Conservation (phyloP, 805 yeast genomes). For the Kazachstania africana region DNA sequence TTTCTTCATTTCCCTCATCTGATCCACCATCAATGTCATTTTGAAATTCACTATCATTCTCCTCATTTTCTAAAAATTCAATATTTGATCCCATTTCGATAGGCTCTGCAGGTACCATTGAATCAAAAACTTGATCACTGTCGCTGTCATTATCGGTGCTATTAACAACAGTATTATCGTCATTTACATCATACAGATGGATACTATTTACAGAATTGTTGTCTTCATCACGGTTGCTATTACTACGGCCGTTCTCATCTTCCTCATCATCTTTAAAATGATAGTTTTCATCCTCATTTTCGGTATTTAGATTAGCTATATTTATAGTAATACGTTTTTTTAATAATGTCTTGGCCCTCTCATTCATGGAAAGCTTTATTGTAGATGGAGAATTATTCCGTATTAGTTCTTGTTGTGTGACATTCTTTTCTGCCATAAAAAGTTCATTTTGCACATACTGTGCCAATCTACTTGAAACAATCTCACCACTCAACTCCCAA, state of each 20-base stretch:
- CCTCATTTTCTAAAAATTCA: too few species aligned
- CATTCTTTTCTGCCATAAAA: slow-evolving; percentile 26
- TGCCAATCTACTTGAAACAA: slow-evolving; percentile 82
- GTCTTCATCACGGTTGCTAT: not conserved
- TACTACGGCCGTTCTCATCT: not conserved
- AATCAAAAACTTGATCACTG: slow-evolving; percentile 2
- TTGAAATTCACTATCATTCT: not conserved
- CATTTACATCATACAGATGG: too few species aligned
- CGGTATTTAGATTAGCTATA: slow-evolving; percentile 31
- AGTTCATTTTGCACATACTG: slow-evolving; percentile 69
- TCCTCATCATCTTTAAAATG: slow-evolving; percentile 5
- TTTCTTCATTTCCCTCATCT: not conserved
- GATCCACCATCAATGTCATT: not conserved
- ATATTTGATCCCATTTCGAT: slow-evolving; percentile 7
- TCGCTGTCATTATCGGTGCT: not conserved
- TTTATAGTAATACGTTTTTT: slow-evolving; percentile 64
- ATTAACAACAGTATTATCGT: slow-evolving; percentile 1
- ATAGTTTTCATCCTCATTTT: slow-evolving; percentile 12
- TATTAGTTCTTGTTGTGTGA: slow-evolving; percentile 11
- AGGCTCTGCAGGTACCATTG: slow-evolving; percentile 22
- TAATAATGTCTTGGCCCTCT: slow-evolving; percentile 64
- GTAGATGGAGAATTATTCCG: slow-evolving; percentile 48
- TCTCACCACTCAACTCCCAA: slow-evolving; percentile 98
- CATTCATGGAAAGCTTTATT: slow-evolving; percentile 48
- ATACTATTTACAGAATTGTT: too few species aligned